phyloP scores from a whole-genome alignment of 2,329 filamentous ascomycete species.

The Dactylellina leptospora region DNA sequence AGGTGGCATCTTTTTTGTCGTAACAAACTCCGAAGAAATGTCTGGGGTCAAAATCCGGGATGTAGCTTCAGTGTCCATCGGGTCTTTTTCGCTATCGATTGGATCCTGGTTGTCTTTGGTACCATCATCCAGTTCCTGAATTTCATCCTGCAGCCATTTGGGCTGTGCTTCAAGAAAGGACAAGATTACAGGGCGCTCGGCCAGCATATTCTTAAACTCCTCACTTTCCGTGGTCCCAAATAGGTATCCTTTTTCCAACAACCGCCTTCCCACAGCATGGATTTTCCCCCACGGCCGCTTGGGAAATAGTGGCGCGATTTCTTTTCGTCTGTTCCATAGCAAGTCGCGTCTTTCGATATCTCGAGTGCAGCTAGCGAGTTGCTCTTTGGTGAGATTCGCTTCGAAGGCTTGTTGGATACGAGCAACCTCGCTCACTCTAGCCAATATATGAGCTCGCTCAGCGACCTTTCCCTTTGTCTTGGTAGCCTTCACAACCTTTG shows the following conservation, averaged over 20 bases:
- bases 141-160: background rate
- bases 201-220: background rate
- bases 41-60: background rate
- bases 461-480: too few relatives aligned
- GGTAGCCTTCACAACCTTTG: too few relatives aligned
- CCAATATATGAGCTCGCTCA: background rate
- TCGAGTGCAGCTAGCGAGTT: conserved; percentile 1
- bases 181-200: background rate
- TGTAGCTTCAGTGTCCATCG: background rate
- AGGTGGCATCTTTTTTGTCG: background rate
- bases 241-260: conserved; percentile 23
- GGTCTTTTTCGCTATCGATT: background rate
- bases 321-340: conserved; percentile 20
- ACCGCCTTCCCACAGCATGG: conserved; percentile 19
- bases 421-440: conserved; percentile 7
- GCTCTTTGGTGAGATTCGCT: background rate
- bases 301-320: conserved; percentile 6
- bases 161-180: background rate
- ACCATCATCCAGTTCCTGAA: background rate
- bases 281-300: conserved; percentile 14
- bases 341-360: conserved; percentile 20
- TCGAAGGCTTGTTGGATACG: conserved; percentile 27
- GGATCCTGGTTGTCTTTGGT: background rate
- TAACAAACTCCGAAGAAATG: background rate
- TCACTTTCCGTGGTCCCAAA: background rate